Conservation (phyloP, 1,284 basidiomycete genomes). For the Moesziomyces antarcticus region DNA sequence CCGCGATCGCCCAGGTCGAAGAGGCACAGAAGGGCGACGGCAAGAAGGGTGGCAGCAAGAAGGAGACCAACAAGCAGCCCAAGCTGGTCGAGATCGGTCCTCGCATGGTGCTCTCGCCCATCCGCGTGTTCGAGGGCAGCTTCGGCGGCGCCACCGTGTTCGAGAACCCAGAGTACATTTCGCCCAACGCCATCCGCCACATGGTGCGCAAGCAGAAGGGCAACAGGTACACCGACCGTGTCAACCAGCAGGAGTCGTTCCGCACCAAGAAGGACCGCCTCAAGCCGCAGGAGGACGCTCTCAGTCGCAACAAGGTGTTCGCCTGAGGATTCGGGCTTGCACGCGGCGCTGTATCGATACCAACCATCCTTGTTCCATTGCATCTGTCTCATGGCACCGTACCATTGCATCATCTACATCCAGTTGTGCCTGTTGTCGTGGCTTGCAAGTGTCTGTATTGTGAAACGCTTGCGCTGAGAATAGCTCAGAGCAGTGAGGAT, state of each 20-base stretch:
- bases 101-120: conserved; percentile 95
- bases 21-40: conserved; percentile 70
- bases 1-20: conserved; percentile 62
- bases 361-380: no score
- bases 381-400: no score
- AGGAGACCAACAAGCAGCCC: conserved; percentile 46
- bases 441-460: no score
- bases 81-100: conserved; percentile 79
- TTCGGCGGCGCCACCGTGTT: conserved; percentile 89
- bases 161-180: conserved; percentile 94
- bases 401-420: no score
- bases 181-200: conserved; percentile 84
- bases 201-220: conserved; percentile 79
- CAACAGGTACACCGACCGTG: conserved; percentile 81
- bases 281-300: conserved; percentile 78
- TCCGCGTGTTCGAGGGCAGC: conserved; percentile 93
- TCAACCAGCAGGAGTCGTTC: conserved; percentile 79
- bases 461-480: no score
- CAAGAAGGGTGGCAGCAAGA: conserved; percentile 30
- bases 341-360: no score
- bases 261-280: conserved; percentile 76
- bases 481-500: no score
- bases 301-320: conserved; percentile 89
- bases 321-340: conserved; percentile 70
- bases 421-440: no score